Percentiles rank a stretch among this genome's conserved stretches.
These are phyloP conservation scores for Lanmaoa pseudosensibilis DNA, from an alignment of 768 basidiomycete species.

Conservation along the genomic window DNA sequence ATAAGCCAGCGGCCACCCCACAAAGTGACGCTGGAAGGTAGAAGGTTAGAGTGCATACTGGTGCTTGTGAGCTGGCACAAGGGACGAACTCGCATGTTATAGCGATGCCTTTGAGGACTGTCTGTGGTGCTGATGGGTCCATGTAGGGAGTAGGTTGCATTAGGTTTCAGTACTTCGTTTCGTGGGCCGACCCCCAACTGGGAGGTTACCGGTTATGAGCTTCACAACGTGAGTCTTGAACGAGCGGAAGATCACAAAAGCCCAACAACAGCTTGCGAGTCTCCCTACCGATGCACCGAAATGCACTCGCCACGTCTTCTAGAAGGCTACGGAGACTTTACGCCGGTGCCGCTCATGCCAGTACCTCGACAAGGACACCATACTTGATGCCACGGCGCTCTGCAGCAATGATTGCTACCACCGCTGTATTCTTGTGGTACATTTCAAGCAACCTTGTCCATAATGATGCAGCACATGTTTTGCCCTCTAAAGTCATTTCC, in stretches of 20 bases:
- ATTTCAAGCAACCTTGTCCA: constrained; percentile 33
- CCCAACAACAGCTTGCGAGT: not conserved
- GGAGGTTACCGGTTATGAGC: not conserved
- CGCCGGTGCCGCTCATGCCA: constrained; percentile 9
- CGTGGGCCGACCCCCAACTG: not conserved
- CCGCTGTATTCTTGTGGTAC: constrained; percentile 41
- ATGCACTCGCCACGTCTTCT: constrained; percentile 3
- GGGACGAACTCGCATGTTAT: constrained; percentile 80
- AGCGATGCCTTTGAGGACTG: constrained; percentile 57
- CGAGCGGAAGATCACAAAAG: not conserved
- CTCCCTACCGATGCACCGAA: constrained; percentile 15
- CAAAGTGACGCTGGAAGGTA: constrained; percentile 53
- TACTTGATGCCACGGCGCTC: constrained; percentile 6
- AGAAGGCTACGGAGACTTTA: not conserved
- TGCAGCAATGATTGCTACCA: constrained; percentile 21
- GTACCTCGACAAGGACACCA: not conserved
- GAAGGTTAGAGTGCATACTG: constrained; percentile 27
- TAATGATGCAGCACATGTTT: constrained; percentile 33
- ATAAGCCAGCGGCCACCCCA: constrained; percentile 44
- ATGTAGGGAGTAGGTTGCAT: constrained; percentile 8
- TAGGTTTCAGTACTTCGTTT: not conserved
- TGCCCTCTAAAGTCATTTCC: constrained; percentile 3
- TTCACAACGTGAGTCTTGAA: too few relatives aligned
- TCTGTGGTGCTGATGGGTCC: constrained; percentile 37
- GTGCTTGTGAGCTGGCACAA: constrained; percentile 4